Conservation (phyloP, 768 basidiomycete genomes). For the Kwoniella sp. region DNA sequence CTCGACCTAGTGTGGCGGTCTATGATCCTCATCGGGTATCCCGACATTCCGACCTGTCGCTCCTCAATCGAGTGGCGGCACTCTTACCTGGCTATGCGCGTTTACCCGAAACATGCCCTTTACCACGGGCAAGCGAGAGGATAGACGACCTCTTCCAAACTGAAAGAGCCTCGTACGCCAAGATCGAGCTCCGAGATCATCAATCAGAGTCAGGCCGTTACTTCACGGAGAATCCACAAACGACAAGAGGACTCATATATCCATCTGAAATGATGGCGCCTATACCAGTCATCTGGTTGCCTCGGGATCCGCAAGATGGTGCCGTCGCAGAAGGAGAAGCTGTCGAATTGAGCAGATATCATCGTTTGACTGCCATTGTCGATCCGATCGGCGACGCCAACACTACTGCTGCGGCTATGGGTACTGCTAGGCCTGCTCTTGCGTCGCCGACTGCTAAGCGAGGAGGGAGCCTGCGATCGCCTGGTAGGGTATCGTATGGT, state of each 20-base stretch:
- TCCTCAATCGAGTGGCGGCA: constrained; percentile 49
- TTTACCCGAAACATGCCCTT: constrained; percentile 51
- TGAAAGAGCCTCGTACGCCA: constrained; percentile 58
- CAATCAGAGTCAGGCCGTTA: constrained; percentile 64
- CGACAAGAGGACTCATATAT: constrained; percentile 75
- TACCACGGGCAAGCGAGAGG: constrained; percentile 67
- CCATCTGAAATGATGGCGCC: constrained; percentile 79
- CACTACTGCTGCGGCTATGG: neutral
- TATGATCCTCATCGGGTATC: constrained; percentile 61
- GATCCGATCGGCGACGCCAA: constrained; percentile 7
- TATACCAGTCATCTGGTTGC: constrained; percentile 79
- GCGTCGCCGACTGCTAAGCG: neutral
- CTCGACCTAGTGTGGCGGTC: constrained; percentile 59
- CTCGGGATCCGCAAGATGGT: constrained; percentile 63
- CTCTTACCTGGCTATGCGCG: constrained; percentile 67
- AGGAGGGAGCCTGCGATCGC: neutral
- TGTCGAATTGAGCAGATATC: constrained; percentile 72
- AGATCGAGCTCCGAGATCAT: constrained; percentile 11
- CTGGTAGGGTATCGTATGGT: neutral
- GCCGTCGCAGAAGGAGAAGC: constrained; percentile 76
- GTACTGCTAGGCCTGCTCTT: neutral
- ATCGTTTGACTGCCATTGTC: constrained; percentile 69
- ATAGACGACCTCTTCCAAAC: constrained; percentile 80
- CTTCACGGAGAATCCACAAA: constrained; percentile 74
- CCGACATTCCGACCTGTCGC: constrained; percentile 56